These are phyloP conservation scores for Symbiodinium natans DNA, from an alignment of 73 alveolate species.

Conservation along the genomic window DNA sequence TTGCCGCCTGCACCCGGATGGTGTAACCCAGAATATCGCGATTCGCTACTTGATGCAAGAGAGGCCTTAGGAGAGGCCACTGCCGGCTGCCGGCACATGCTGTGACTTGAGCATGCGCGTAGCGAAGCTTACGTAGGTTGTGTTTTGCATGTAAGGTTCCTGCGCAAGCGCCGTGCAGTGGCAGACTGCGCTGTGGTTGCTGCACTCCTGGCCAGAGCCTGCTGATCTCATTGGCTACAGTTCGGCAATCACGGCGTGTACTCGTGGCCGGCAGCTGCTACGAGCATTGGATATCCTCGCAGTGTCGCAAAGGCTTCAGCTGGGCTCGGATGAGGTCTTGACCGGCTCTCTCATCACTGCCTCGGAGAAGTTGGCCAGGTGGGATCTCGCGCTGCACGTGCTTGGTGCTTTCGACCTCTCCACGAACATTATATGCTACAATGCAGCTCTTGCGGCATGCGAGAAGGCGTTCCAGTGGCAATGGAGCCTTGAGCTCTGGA, in stretches of 20 bases:
- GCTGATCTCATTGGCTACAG: slow-evolving; percentile 46
- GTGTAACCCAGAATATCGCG: slow-evolving; percentile 34
- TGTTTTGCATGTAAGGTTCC: background rate
- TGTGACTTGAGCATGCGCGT: no score
- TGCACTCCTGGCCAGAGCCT: background rate
- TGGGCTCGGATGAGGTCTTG: slow-evolving; percentile 42
- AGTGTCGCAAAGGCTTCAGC: background rate
- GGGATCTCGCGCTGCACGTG: slow-evolving; percentile 41
- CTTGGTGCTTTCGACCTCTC: background rate
- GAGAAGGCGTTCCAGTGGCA: slow-evolving; percentile 40
- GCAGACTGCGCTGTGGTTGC: slow-evolving; percentile 19
- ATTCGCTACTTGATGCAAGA: slow-evolving; percentile 14
- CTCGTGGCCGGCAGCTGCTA: slow-evolving; percentile 21
- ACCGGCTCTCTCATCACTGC: slow-evolving; percentile 39
- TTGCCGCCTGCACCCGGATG: slow-evolving; percentile 35
- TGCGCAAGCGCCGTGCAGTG: slow-evolving; percentile 12
- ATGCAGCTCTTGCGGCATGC: slow-evolving; percentile 24
- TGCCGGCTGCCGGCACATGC: background rate
- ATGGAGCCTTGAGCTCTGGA: background rate
- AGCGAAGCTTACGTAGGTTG: background rate
- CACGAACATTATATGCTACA: slow-evolving; percentile 4
- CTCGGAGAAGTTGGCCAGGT: slow-evolving; percentile 23
- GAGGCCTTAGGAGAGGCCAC: background rate
- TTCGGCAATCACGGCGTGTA: slow-evolving; percentile 43
- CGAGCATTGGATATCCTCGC: background rate